Conservation (phyloP, 169 alveolate genomes). For the Plasmodium inui region DNA sequence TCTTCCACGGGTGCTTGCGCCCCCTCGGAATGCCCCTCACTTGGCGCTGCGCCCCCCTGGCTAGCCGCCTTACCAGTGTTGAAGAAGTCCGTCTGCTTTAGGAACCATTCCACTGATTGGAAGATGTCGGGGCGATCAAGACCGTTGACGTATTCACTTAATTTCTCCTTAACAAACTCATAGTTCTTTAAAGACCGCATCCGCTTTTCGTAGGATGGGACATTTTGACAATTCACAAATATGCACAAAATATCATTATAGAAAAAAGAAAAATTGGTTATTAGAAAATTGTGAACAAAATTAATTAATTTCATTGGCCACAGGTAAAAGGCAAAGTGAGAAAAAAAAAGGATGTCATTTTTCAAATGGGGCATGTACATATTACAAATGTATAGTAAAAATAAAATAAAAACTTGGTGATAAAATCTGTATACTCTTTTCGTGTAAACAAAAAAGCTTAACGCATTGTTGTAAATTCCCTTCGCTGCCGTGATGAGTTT, state of each 20-base stretch:
- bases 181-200: constrained; percentile 37
- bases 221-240: constrained; percentile 28
- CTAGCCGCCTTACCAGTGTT: neutral
- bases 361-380: constrained; percentile 62
- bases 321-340: constrained; percentile 49
- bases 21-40: neutral
- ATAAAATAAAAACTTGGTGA: constrained; percentile 67
- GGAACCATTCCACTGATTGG: constrained; percentile 49
- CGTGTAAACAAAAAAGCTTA: constrained; percentile 47
- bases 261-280: constrained; percentile 48
- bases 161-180: constrained; percentile 12
- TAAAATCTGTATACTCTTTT: constrained; percentile 50
- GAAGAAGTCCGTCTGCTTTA: constrained; percentile 58
- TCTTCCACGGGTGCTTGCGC: neutral
- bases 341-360: constrained; percentile 61
- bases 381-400: constrained; percentile 67
- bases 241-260: constrained; percentile 43
- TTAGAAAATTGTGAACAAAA: constrained; percentile 65
- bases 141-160: constrained; percentile 16
- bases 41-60: neutral
- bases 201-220: constrained; percentile 28
- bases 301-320: constrained; percentile 74
- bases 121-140: constrained; percentile 3
- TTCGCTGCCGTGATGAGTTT: constrained; percentile 70
- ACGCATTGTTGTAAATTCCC: constrained; percentile 61